A percentile compares a stretch with the other conserved stretches of the same genome.
These are phyloP conservation scores for Pestalotiopsis sp. DNA, from an alignment of 2,329 filamentous ascomycete species.

Conservation along the genomic window DNA sequence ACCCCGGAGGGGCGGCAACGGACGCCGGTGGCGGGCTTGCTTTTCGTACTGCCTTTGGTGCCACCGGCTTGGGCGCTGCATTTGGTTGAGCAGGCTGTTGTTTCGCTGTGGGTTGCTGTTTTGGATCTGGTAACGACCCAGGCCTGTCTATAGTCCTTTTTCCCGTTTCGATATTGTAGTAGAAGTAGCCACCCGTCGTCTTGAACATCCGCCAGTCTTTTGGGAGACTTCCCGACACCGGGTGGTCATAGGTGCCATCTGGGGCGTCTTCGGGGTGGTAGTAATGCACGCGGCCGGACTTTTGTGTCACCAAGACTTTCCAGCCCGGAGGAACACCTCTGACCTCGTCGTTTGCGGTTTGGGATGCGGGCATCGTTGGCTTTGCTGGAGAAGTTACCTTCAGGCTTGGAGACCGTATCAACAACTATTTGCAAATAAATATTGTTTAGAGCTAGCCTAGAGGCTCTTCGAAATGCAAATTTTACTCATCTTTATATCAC, in stretches of 20 bases:
- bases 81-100: neutral
- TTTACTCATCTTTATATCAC: too few species aligned
- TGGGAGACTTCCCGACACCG: neutral
- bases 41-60: neutral
- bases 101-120: neutral
- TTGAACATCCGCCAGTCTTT: neutral
- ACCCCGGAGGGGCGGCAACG: neutral
- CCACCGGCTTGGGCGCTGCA: neutral
- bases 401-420: neutral
- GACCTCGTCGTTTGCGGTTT: conserved; percentile 2
- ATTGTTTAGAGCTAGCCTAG: too few species aligned
- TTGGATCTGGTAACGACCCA: neutral
- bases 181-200: neutral
- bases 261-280: neutral
- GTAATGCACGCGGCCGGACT: neutral
- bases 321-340: neutral
- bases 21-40: too few species aligned
- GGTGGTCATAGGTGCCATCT: neutral
- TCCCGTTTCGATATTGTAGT: neutral
- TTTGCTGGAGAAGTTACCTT: neutral
- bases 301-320: neutral
- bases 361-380: neutral
- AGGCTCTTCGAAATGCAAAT: too few species aligned
- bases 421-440: neutral
- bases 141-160: neutral